These are phyloP conservation scores for Solanum pinnatisectum DNA, from an alignment of 257 asterid genomes.

Conservation along the genomic window DNA sequence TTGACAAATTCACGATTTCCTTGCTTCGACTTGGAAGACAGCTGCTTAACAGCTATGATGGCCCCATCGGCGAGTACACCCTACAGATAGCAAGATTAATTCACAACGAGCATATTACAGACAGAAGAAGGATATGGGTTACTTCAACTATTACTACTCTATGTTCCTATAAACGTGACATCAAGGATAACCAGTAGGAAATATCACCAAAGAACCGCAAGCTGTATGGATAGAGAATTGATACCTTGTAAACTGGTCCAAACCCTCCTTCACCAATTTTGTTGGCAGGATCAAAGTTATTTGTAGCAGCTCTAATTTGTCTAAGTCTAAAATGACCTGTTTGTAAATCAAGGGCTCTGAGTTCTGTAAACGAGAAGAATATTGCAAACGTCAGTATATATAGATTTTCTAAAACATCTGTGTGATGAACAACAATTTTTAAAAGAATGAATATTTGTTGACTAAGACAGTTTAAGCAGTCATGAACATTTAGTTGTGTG, in stretches of 20 bases:
- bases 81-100: constrained; percentile 3
- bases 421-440: neutral
- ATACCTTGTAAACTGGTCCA: constrained; percentile 40
- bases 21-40: constrained; percentile 39
- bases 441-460: neutral
- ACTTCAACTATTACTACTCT: neutral
- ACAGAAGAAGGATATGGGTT: neutral
- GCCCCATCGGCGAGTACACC: constrained; percentile 29
- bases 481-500: neutral
- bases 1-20: constrained; percentile 36
- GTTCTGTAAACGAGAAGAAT: constrained; percentile 14
- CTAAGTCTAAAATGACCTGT: constrained; percentile 34
- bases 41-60: constrained; percentile 32
- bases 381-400: neutral
- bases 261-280: constrained; percentile 48
- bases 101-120: neutral
- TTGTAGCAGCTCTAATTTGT: constrained; percentile 35
- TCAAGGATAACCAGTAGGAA: neutral
- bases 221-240: neutral
- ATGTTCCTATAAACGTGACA: neutral
- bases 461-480: neutral
- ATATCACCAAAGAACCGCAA: neutral
- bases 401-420: neutral
- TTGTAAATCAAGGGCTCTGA: constrained; percentile 30
- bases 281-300: constrained; percentile 25